Conservation (phyloP, 208 protist species). For the Trypanosomatidae sp. region DNA sequence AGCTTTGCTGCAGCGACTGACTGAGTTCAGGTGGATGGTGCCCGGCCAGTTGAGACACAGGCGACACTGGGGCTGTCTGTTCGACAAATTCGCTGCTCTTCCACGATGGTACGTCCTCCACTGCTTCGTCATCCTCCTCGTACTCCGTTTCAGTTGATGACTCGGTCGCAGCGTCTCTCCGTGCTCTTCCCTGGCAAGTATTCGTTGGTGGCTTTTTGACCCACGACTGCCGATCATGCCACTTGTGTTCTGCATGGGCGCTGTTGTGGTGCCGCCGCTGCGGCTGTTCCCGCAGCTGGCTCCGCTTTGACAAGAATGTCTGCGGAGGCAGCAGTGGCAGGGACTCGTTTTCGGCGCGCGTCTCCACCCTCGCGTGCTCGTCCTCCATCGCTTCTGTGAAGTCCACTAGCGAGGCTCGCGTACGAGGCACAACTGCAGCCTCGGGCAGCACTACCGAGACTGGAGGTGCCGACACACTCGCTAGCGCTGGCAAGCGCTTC, state of each 20-base stretch:
- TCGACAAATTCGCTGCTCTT: neutral
- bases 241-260: neutral
- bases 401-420: neutral
- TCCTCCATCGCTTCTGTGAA: neutral
- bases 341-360: neutral
- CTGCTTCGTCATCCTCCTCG: neutral
- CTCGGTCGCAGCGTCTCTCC: neutral
- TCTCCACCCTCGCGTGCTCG: neutral
- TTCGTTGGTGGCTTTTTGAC: no score
- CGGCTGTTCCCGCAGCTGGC: neutral
- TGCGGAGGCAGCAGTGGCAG: neutral
- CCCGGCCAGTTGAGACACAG: neutral
- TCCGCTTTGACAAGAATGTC: neutral
- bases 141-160: neutral
- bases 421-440: neutral
- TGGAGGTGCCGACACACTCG: neutral
- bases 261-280: neutral
- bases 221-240: neutral
- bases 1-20: neutral
- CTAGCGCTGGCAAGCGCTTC: neutral
- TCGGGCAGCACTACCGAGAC: neutral
- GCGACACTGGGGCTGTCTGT: neutral
- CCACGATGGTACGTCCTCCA: neutral
- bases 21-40: neutral
- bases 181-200: neutral